Conservation (phyloP, 2,329 filamentous ascomycete species). For the Mycocentrospora acerina region DNA sequence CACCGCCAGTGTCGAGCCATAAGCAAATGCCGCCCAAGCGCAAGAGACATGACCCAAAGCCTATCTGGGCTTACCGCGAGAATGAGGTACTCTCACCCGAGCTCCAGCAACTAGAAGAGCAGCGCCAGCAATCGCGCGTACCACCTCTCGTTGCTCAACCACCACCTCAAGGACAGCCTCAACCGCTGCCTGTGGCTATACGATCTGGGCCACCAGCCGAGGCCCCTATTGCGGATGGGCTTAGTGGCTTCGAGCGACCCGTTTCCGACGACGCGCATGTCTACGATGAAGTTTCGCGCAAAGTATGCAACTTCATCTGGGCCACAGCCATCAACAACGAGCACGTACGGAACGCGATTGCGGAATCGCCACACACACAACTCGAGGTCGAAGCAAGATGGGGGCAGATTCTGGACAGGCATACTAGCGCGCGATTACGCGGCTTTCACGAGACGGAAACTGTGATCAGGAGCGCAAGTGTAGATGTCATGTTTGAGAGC, state of each 20-base stretch:
- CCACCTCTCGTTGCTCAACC: conserved; percentile 17
- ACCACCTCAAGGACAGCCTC: conserved; percentile 16
- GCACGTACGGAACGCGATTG: conserved; percentile 56
- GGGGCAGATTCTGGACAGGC: conserved; percentile 72
- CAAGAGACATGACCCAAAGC: conserved; percentile 40
- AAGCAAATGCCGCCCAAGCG: conserved; percentile 36
- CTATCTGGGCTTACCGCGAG: conserved; percentile 40
- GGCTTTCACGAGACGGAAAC: conserved; percentile 66
- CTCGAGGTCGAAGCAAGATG: conserved; percentile 96
- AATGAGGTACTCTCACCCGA: conserved; percentile 28
- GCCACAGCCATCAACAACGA: conserved; percentile 66
- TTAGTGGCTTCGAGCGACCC: conserved; percentile 53
- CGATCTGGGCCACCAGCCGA: conserved; percentile 21
- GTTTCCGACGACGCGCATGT: conserved; percentile 68
- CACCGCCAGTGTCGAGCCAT: conserved; percentile 22
- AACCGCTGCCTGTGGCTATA: conserved; percentile 14
- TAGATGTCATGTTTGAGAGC: conserved; percentile 66
- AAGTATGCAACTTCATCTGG: conserved; percentile 81
- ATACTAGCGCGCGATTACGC: conserved; percentile 67
- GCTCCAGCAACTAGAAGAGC: conserved; percentile 21
- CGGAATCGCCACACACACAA: conserved; percentile 63
- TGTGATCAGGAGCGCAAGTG: conserved; percentile 23
- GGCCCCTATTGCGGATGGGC: conserved; percentile 15
- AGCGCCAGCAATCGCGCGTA: conserved; percentile 24
- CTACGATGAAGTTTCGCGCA: conserved; percentile 71